Evolutionary conservation across 352 stramenopile genomes (phyloP).

Genomic region (Pythium grandisporangium): DNA sequence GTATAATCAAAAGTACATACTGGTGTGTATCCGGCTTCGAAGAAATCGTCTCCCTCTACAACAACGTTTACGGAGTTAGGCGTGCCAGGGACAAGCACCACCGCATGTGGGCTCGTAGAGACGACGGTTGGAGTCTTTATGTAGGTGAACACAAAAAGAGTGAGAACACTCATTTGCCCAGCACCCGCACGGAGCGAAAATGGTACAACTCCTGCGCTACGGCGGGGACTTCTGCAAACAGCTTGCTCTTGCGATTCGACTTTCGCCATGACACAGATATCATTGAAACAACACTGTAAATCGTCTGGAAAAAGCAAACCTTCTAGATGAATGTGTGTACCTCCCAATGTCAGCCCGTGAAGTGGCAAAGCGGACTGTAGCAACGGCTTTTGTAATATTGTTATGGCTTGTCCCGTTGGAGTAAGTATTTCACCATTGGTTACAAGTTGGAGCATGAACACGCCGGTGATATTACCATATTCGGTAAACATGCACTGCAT

Average conservation of each 20-base stretch:
- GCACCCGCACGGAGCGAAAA: not conserved
- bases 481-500: not conserved
- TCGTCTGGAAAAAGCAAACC: not conserved
- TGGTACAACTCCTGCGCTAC: not conserved
- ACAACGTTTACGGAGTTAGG: not conserved
- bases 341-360: not conserved
- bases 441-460: not conserved
- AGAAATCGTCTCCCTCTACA: not conserved
- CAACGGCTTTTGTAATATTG: not conserved
- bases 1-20: not conserved
- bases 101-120: not conserved
- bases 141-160: not conserved
- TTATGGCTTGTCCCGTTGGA: not conserved
- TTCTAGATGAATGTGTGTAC: not conserved
- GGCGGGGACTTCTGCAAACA: not conserved
- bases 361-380: not conserved
- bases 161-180: not conserved
- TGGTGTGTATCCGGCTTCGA: not conserved
- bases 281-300: not conserved
- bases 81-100: not conserved
- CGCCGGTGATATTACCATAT: not conserved
- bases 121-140: not conserved
- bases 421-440: not conserved
- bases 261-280: not conserved
- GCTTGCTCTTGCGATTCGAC: not conserved